Base-by-base conservation (phyloP, 129 eudicot genomes). In the Oenanthe sinensis region DNA sequence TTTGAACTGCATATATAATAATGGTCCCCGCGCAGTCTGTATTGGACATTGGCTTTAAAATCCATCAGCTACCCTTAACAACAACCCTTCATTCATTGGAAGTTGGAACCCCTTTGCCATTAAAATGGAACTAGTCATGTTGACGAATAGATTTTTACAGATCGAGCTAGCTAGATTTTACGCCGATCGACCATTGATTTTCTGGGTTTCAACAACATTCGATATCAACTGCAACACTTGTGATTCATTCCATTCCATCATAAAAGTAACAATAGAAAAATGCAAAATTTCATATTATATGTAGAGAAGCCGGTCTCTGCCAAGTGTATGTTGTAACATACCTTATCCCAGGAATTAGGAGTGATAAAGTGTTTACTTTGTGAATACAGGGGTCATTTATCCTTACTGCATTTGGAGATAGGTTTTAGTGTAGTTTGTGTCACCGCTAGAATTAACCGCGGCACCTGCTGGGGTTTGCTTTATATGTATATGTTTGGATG, bases 71-170 rank as follows among this genome's bases (percentile, higher is more conserved):
- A 79, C 65, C 85, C 79, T 72, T 28, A 80, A 84, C 81, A 80
- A 81, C 79, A 54, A 75, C 83, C 85, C 54, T 86, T 86, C 85
- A 78, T 55, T 86, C 86, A 83, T 80, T 67, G 43, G 73, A 73
- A 78, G 83, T 79, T 78, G 69, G 71, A 76, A 76, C 80, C 71
- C 78, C 82, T 77, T 74, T 75, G 78, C 84, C 84, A 85, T 82
- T 77, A 79, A 85, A 79, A 83, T 82, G 80, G 77, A 55, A 55
- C 6, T 63, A 42, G 63, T 81, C 85, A 9, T 22, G 8, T 71
- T 73, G 14, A 63, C 79, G 36, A 74, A 26, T 42, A 17, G 49
- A 28, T 45, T 12, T 44, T 17, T 2, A 46, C 50, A 14, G 75
- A 52, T 76, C 19, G 3, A 55, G 43, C 37, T 30, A 30, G 72